A percentile compares a stretch with the other conserved stretches of the same genome.
Evolutionary conservation across 2,329 filamentous ascomycete species (phyloP).

Genomic region (Madurella mycetomatis): DNA sequence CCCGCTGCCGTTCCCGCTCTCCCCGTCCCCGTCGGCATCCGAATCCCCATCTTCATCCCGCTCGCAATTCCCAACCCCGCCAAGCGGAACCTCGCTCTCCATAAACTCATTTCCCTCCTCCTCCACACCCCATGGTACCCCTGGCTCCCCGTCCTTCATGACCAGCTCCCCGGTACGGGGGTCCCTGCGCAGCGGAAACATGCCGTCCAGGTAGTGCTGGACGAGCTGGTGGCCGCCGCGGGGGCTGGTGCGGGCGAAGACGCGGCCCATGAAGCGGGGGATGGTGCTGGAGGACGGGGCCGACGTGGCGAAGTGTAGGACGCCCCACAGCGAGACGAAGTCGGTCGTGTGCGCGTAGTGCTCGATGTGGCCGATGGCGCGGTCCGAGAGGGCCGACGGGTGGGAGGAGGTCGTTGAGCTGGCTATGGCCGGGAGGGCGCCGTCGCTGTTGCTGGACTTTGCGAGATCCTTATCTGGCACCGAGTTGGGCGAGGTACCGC

Average conservation of each 20-base stretch:
- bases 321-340: conserved; percentile 70
- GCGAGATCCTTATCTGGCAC: neutral
- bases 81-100: conserved; percentile 51
- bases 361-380: conserved; percentile 66
- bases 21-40: conserved; percentile 43
- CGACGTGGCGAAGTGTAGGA: conserved; percentile 59
- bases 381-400: conserved; percentile 37
- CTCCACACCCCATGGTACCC: conserved; percentile 36
- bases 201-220: conserved; percentile 59
- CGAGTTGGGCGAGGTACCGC: neutral
- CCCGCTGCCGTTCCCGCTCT: conserved; percentile 41
- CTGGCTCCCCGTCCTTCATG: conserved; percentile 25
- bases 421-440: conserved; percentile 12
- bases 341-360: conserved; percentile 74
- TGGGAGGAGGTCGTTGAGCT: conserved; percentile 33
- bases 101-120: conserved; percentile 50
- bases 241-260: conserved; percentile 52
- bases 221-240: conserved; percentile 55
- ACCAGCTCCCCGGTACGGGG: conserved; percentile 37
- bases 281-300: conserved; percentile 41
- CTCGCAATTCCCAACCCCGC: conserved; percentile 40
- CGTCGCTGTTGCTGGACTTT: neutral
- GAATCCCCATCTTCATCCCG: too few species aligned
- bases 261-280: conserved; percentile 56
- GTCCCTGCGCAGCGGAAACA: conserved; percentile 52